Evolutionary conservation across 768 basidiomycete species (phyloP).

Genomic region (Boletus coccyginus): DNA sequence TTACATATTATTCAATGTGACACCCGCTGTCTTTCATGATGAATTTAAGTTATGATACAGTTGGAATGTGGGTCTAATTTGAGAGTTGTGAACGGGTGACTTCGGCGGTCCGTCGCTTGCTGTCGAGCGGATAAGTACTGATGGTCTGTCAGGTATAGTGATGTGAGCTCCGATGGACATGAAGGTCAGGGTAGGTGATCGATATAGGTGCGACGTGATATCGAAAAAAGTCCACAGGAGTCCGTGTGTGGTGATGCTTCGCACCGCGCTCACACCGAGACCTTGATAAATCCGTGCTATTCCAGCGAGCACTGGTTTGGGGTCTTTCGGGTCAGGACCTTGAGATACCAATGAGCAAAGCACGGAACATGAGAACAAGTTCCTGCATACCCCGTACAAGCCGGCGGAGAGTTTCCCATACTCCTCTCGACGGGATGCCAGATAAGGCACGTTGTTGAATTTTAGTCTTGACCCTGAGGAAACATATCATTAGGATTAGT

Average conservation of each 20-base stretch:
- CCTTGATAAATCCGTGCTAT: slow-evolving; percentile 88
- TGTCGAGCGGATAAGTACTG: slow-evolving; percentile 10
- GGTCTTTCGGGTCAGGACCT: slow-evolving; percentile 79
- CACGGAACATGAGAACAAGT: neutral
- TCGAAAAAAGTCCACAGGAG: slow-evolving; percentile 94
- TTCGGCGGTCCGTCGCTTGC: slow-evolving; percentile 4
- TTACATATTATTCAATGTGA: neutral
- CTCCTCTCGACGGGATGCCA: slow-evolving; percentile 67
- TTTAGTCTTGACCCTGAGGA: slow-evolving; percentile 82
- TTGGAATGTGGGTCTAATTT: slow-evolving; percentile 16
- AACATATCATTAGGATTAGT: slow-evolving; percentile 1
- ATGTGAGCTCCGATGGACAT: slow-evolving; percentile 2
- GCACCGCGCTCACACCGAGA: slow-evolving; percentile 87
- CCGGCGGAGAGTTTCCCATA: slow-evolving; percentile 70
- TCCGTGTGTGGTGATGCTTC: slow-evolving; percentile 92
- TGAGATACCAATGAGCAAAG: slow-evolving; percentile 1
- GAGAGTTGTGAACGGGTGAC: slow-evolving; percentile 7
- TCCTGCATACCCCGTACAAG: slow-evolving; percentile 68
- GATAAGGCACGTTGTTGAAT: slow-evolving; percentile 91
- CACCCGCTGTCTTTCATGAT: slow-evolving; percentile 6
- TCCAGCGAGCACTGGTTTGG: slow-evolving; percentile 74
- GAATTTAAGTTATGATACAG: slow-evolving; percentile 26
- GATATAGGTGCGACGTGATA: slow-evolving; percentile 68
- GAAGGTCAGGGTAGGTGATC: slow-evolving; percentile 48
- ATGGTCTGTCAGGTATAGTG: slow-evolving; percentile 4